Evolutionary conservation across 108 stramenopile genomes (phyloP).

Genomic region (Aurantiochytrium sp.): DNA sequence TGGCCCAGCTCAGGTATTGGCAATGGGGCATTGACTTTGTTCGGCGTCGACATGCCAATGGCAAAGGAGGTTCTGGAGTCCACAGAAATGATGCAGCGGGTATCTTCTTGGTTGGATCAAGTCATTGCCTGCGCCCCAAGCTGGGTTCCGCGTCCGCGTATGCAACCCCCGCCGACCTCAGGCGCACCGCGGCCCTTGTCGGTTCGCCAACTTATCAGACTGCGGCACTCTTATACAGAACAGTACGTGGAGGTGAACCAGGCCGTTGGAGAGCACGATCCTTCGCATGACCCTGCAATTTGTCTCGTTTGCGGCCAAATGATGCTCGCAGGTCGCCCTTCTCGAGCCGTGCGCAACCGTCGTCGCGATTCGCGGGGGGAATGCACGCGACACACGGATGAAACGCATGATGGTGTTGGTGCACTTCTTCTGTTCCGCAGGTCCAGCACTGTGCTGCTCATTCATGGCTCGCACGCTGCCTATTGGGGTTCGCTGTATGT

Average conservation of each 20-base stretch:
- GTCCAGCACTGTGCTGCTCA: slow-evolving; percentile 57
- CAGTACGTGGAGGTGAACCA: slow-evolving; percentile 62
- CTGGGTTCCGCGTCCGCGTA: not conserved
- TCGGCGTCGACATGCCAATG: not conserved
- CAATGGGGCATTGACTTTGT: not conserved
- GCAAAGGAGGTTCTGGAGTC: not conserved
- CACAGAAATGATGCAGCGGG: not conserved
- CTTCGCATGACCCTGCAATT: slow-evolving; percentile 74
- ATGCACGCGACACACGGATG: slow-evolving; percentile 72
- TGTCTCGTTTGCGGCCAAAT: slow-evolving; percentile 77
- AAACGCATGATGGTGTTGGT: slow-evolving; percentile 72
- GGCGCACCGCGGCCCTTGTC: not conserved
- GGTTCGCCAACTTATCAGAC: slow-evolving; percentile 44
- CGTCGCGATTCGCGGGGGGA: slow-evolving; percentile 58
- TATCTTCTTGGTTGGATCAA: not conserved
- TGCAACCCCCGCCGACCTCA: not conserved
- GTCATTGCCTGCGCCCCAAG: not conserved
- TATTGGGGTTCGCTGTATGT: slow-evolving; percentile 80
- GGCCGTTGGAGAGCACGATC: slow-evolving; percentile 46
- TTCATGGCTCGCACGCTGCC: slow-evolving; percentile 82
- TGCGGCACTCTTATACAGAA: slow-evolving; percentile 77
- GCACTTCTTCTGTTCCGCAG: slow-evolving; percentile 68
- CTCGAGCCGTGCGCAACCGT: slow-evolving; percentile 28
- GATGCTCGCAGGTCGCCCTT: slow-evolving; percentile 62
- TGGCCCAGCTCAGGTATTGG: not conserved